A percentile compares a stretch with the other conserved stretches of the same genome.
phyloP scores from a whole-genome alignment of 345 rosid genomes.

The Aethionema arabicum region DNA sequence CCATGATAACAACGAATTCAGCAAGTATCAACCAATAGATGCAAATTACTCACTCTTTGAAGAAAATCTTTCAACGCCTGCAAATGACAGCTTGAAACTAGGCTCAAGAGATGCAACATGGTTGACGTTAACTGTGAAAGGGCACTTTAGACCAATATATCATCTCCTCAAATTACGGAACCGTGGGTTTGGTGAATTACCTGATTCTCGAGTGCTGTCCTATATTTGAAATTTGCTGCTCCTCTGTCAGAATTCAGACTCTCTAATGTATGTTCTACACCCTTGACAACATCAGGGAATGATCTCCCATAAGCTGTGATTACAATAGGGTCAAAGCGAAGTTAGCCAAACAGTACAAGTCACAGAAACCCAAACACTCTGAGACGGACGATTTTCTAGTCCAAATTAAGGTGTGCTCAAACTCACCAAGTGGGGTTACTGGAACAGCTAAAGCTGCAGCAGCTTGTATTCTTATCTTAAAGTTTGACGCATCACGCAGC shows the following conservation, averaged over 20 bases:
- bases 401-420: constrained; percentile 10
- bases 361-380: constrained; percentile 8
- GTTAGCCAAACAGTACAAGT: constrained; percentile 19
- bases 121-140: constrained; percentile 71
- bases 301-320: constrained; percentile 77
- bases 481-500: constrained; percentile 87
- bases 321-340: constrained; percentile 12
- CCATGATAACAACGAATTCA: constrained; percentile 5
- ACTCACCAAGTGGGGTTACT: constrained; percentile 59
- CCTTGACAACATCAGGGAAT: constrained; percentile 85
- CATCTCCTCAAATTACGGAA: constrained; percentile 9
- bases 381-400: background rate
- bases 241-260: constrained; percentile 62
- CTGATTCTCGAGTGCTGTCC: constrained; percentile 81
- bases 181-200: constrained; percentile 35
- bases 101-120: constrained; percentile 75
- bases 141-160: background rate
- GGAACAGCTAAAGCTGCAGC: constrained; percentile 95
- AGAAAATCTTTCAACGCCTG: constrained; percentile 74
- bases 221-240: constrained; percentile 72
- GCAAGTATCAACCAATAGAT: background rate
- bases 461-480: constrained; percentile 95
- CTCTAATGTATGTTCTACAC: constrained; percentile 69
- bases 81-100: constrained; percentile 52
- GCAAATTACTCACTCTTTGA: constrained; percentile 54